A percentile compares a stretch with the other conserved stretches of the same genome.
phyloP scores from a whole-genome alignment of 495 filamentous ascomycete species.

The Daldinia grandis region DNA sequence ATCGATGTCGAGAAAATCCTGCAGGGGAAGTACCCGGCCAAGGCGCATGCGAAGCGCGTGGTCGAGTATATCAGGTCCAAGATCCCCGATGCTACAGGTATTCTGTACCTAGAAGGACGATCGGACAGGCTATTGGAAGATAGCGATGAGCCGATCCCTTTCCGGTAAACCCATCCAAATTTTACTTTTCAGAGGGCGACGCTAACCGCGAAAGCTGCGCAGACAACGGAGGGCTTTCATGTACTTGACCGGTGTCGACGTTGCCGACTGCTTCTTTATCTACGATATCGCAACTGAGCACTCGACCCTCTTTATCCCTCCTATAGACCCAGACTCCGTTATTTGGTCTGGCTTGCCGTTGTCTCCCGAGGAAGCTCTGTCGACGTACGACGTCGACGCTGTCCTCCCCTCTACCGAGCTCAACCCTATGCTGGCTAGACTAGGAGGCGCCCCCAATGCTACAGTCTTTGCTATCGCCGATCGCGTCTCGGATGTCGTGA shows the following conservation, averaged over 20 bases:
- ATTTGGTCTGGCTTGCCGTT: conserved; percentile 95
- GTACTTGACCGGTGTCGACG: conserved; percentile 88
- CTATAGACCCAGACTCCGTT: conserved; percentile 86
- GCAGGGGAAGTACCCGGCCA: conserved; percentile 91
- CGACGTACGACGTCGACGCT: conserved; percentile 83
- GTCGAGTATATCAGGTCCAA: conserved; percentile 73
- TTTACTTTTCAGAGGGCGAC: neutral
- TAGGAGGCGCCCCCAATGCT: conserved; percentile 55
- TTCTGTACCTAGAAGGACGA: conserved; percentile 89
- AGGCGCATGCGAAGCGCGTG: conserved; percentile 85
- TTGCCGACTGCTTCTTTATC: conserved; percentile 81
- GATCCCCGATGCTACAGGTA: conserved; percentile 65
- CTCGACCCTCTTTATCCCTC: conserved; percentile 91
- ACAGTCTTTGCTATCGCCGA: conserved; percentile 74
- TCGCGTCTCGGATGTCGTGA: conserved; percentile 71
- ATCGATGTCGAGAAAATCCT: conserved; percentile 52
- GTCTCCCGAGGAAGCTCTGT: conserved; percentile 72
- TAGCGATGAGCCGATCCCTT: conserved; percentile 78
- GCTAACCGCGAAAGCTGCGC: conserved; percentile 31
- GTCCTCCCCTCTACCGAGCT: conserved; percentile 75
- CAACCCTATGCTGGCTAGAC: conserved; percentile 66
- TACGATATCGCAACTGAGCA: conserved; percentile 77
- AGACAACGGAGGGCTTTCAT: conserved; percentile 93
- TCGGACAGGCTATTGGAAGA: conserved; percentile 81
- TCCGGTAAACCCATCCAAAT: conserved; percentile 63